Conservation (phyloP, 176 grass and related monocot species). For the Saccharum officinarum region DNA sequence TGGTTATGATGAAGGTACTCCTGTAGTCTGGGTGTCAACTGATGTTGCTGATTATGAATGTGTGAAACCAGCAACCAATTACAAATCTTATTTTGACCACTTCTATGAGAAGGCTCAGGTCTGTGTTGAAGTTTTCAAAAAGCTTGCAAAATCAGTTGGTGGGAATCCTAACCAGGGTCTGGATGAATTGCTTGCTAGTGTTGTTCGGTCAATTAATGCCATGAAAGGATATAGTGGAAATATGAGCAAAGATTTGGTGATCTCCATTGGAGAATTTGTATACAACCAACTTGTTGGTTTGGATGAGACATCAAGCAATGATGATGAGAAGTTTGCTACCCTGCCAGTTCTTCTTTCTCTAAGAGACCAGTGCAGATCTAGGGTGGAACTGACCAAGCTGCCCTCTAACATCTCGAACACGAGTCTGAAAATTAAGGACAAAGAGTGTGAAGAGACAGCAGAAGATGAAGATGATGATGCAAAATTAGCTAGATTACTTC, state of each 20-base stretch:
- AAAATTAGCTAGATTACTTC: slow-evolving; percentile 86
- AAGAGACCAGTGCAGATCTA: slow-evolving; percentile 84
- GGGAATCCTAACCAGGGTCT: slow-evolving; percentile 78
- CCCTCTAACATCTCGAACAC: slow-evolving; percentile 54
- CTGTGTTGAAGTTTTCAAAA: slow-evolving; percentile 91
- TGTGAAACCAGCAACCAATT: slow-evolving; percentile 83
- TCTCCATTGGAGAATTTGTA: slow-evolving; percentile 86
- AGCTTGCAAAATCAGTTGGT: slow-evolving; percentile 72
- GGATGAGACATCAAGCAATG: slow-evolving; percentile 58
- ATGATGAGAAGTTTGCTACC: slow-evolving; percentile 61
- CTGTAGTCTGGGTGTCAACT: slow-evolving; percentile 89
- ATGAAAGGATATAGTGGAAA: slow-evolving; percentile 63
- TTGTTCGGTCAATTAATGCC: slow-evolving; percentile 82
- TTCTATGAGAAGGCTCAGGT: slow-evolving; percentile 92
- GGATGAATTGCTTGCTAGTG: slow-evolving; percentile 90
- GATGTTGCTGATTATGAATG: slow-evolving; percentile 98
- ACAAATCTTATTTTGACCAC: slow-evolving; percentile 83
- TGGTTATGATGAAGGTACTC: slow-evolving; percentile 95
- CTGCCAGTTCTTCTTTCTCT: slow-evolving; percentile 81
- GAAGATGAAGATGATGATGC: slow-evolving; percentile 71
- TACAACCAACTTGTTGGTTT: slow-evolving; percentile 91
- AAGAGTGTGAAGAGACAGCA: slow-evolving; percentile 40
- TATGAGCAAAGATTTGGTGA: slow-evolving; percentile 85
- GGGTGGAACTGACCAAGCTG: slow-evolving; percentile 53
- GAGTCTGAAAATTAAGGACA: slow-evolving; percentile 79